Evolutionary conservation across 495 filamentous ascomycete genomes (phyloP), one percentile per base, ranked within the genome.

Genomic region (Penicillium waksmanii): DNA sequence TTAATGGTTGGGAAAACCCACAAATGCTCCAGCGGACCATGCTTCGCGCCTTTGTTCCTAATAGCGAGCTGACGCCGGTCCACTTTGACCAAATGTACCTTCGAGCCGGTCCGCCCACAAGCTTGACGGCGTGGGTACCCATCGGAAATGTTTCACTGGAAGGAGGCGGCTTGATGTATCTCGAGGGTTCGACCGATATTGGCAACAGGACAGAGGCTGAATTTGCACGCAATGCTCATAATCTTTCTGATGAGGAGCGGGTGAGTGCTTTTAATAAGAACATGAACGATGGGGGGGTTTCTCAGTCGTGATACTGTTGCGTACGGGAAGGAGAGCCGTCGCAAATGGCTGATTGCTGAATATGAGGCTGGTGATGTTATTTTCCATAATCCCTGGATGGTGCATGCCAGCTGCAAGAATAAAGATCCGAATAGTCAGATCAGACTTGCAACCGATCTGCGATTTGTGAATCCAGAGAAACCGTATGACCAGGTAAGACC

Each of bases 291-390:
- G 52, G 52, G 1, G 1, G 57, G 53, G 15, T 64, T 51, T 23
- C 21, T 64, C 9, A 57, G 50, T 53, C 51, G 61, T 44, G 52
- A 54, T 44, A 54, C 35, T 10, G 36, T 54, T 35, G 52, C 18
- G 10, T 54, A 3, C 42, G 35, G 52, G 3, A 54, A 59, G 36
- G 44, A 56, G 3, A 21, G 11, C 2, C 18, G 50, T 15, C 50
- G 56, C 8, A 63, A 63, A 21, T 63, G 56, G 55, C 48, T 63
- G 15, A 52, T 63, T 34, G 48, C 42, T 6, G 61, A 66, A 56
- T 84, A 77, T 66, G 76, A 82, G 53, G 82, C 81, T 17, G 83
- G 82, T 0, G 82, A 85, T 70, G 79, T 85, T 7, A 80, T 84
- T 21, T 77, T 84, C 18, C 83, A 85, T 62, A 75, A 80, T 51